A percentile compares a stretch with the other conserved stretches of the same genome.
These are phyloP conservation scores for Goffeauzyma gilvescens DNA, from an alignment of 768 basidiomycete species.

Conservation along the genomic window DNA sequence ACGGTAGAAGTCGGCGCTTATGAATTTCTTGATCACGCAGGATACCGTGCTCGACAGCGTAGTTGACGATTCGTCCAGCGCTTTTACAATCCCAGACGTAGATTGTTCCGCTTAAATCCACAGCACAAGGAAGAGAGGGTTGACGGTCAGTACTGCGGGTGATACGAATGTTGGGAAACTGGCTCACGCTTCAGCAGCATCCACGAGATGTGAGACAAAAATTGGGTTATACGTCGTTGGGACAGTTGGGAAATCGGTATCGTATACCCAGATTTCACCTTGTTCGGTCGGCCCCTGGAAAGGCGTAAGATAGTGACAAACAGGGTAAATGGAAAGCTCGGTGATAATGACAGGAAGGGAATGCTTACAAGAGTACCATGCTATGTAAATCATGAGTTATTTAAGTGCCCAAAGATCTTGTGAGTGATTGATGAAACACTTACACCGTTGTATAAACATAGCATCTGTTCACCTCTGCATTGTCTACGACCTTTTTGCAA, in stretches of 20 bases:
- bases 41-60: conserved; percentile 8
- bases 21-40: conserved; percentile 3
- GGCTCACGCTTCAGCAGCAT: conserved; percentile 3
- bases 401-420: no score
- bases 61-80: conserved; percentile 6
- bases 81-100: conserved; percentile 13
- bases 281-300: conserved; percentile 9
- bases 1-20: no score
- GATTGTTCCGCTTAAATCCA: conserved; percentile 1
- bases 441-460: conserved; percentile 11
- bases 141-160: no score
- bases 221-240: conserved; percentile 13
- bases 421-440: no score
- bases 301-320: no score
- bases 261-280: conserved; percentile 12
- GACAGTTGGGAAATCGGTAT: conserved; percentile 9
- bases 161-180: no score
- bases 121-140: not conserved
- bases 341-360: no score
- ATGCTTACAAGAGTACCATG: conserved; percentile 9
- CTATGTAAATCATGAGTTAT: no score
- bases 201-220: conserved; percentile 8
- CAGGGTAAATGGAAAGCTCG: no score
- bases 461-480: conserved; percentile 4
- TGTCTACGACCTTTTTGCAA: conserved; percentile 2